Percentiles rank a stretch among this genome's conserved stretches.
Conservation (phyloP, 2,329 filamentous ascomycete genomes). For the Sporothrix globosa region DNA sequence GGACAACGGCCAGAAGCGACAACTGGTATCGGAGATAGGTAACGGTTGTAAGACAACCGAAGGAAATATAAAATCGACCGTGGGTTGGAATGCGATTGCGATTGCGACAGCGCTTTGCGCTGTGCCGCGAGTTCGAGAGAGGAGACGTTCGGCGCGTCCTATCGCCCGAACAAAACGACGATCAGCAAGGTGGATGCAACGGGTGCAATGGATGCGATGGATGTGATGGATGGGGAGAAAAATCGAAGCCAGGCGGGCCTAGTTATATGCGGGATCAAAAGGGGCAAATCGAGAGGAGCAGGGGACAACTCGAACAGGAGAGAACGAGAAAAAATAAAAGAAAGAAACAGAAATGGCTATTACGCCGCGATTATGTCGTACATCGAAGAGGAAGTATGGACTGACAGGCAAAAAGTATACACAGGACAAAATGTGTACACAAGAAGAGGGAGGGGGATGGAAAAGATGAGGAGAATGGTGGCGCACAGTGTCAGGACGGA, state of each 20-base stretch:
- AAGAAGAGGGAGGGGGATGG: constrained; percentile 5
- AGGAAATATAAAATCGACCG: background rate
- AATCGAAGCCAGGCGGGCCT: background rate
- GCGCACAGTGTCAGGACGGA: constrained; percentile 20
- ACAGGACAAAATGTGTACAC: constrained; percentile 18
- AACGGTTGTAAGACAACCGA: constrained; percentile 26
- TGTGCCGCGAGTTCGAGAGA: background rate
- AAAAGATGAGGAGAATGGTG: background rate
- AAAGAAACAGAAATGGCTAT: background rate
- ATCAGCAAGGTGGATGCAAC: background rate
- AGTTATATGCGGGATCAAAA: background rate
- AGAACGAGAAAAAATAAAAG: background rate
- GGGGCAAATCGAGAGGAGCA: background rate
- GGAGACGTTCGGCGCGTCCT: background rate
- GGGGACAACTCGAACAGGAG: background rate
- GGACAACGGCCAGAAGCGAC: constrained; percentile 20
- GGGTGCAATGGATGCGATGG: too few relatives aligned
- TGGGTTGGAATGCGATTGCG: background rate
- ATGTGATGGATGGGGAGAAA: background rate
- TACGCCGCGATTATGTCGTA: background rate
- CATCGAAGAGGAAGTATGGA: constrained; percentile 2
- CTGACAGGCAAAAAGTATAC: background rate
- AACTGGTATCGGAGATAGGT: constrained; percentile 14
- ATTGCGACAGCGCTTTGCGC: background rate
- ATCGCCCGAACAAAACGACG: background rate